These are phyloP conservation scores for Mortierella sp. DNA, from an alignment of 371 early-diverging fungal species.

Conservation along the genomic window DNA sequence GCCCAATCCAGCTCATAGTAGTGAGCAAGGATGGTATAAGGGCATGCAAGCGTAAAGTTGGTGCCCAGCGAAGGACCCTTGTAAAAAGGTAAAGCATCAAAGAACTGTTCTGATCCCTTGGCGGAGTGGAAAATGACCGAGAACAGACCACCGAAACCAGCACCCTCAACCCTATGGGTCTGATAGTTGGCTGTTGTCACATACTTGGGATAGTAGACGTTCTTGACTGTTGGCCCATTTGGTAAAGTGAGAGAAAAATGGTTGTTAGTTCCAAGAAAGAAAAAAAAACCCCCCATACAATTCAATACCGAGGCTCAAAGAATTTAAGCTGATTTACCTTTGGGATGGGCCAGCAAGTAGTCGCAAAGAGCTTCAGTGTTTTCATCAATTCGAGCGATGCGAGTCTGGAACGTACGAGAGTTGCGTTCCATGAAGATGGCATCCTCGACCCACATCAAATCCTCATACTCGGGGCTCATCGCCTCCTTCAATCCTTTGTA, in stretches of 20 bases:
- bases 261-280: neutral
- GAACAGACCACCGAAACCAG: constrained; percentile 93
- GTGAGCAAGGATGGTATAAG: constrained; percentile 96
- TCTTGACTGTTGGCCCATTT: constrained; percentile 62
- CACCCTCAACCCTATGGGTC: constrained; percentile 65
- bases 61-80: constrained; percentile 98
- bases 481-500: constrained; percentile 69
- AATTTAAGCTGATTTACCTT: constrained; percentile 58
- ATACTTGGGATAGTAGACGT: constrained; percentile 90
- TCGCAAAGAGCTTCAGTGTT: constrained; percentile 87
- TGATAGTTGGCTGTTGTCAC: constrained; percentile 76
- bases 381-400: constrained; percentile 80
- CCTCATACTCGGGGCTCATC: constrained; percentile 76
- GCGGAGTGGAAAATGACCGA: constrained; percentile 81
- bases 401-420: constrained; percentile 85
- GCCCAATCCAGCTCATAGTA: constrained; percentile 95
- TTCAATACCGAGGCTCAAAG: too few species aligned
- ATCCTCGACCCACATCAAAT: constrained; percentile 92
- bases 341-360: constrained; percentile 72
- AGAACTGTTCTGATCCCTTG: constrained; percentile 78
- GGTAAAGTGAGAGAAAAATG: neutral
- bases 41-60: constrained; percentile 94
- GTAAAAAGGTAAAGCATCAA: constrained; percentile 81
- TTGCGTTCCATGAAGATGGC: constrained; percentile 95
- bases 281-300: too few species aligned